Evolutionary conservation across 306 rosid genomes (phyloP).

Genomic region (Fragaria ananassa): DNA sequence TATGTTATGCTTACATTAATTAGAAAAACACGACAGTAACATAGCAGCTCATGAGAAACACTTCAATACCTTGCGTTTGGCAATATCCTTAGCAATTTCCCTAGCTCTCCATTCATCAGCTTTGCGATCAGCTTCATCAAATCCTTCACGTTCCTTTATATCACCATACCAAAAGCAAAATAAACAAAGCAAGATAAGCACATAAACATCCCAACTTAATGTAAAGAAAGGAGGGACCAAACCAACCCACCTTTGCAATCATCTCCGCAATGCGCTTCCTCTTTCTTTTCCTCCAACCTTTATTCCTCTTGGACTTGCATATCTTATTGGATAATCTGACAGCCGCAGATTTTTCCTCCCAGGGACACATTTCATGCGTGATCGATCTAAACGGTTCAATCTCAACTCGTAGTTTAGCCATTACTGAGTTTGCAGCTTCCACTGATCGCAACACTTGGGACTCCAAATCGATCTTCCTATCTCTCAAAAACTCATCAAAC

Average conservation of each 20-base stretch:
- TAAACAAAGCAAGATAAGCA: neutral
- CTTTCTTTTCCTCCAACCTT: slow-evolving; percentile 72
- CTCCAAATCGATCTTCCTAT: slow-evolving; percentile 49
- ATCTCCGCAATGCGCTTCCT: slow-evolving; percentile 55
- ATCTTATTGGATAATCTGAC: slow-evolving; percentile 46
- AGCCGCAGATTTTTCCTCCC: slow-evolving; percentile 78
- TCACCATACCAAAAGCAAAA: slow-evolving; percentile 21
- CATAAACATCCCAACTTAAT: neutral
- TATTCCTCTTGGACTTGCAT: slow-evolving; percentile 58
- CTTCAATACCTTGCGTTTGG: slow-evolving; percentile 60
- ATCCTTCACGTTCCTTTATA: slow-evolving; percentile 50
- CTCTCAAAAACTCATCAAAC: slow-evolving; percentile 40
- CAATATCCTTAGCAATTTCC: slow-evolving; percentile 82
- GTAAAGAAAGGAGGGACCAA: neutral
- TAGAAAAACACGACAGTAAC: neutral
- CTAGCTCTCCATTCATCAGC: slow-evolving; percentile 93
- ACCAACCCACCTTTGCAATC: slow-evolving; percentile 53
- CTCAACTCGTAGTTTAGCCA: slow-evolving; percentile 51
- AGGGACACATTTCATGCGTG: slow-evolving; percentile 52
- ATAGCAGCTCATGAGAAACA: neutral
- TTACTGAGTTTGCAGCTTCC: slow-evolving; percentile 58
- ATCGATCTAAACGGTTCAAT: slow-evolving; percentile 60
- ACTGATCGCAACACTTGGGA: slow-evolving; percentile 53
- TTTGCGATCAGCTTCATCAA: slow-evolving; percentile 60
- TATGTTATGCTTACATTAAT: slow-evolving; percentile 5